These are phyloP conservation scores for Kalmusia sp. DNA, from an alignment of 2,329 filamentous ascomycete species.

Conservation along the genomic window DNA sequence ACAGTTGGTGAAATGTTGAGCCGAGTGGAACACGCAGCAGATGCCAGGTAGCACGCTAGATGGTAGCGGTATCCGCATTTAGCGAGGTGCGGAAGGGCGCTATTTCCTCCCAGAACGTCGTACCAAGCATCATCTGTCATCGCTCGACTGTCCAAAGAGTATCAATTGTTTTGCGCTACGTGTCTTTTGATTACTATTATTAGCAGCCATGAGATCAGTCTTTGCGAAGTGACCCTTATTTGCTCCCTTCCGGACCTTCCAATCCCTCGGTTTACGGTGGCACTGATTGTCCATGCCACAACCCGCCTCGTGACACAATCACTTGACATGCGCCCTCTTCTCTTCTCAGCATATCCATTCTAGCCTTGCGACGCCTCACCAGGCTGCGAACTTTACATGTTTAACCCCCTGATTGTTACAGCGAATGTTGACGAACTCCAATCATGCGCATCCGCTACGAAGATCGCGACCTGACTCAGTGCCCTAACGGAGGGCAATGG, in stretches of 20 bases:
- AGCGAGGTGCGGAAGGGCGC: too few species aligned
- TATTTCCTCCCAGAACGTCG: too few species aligned
- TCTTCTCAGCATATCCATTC: too few species aligned
- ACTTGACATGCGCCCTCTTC: too few species aligned
- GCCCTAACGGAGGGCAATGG: conserved; percentile 25
- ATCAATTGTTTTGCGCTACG: too few species aligned
- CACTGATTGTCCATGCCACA: conserved; percentile 20
- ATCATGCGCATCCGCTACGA: conserved; percentile 19
- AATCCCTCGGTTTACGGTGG: conserved; percentile 11
- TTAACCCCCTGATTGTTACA: background rate
- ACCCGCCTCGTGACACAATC: conserved; percentile 13
- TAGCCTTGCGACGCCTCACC: too few species aligned
- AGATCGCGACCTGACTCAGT: conserved; percentile 15
- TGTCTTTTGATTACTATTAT: background rate
- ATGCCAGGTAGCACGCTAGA: too few species aligned
- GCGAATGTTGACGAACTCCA: background rate
- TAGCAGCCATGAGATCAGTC: background rate
- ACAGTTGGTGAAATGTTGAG: too few species aligned
- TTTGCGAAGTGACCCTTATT: background rate
- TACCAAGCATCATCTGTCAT: too few species aligned
- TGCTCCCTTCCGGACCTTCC: background rate
- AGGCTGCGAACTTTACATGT: background rate
- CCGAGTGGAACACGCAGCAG: too few species aligned
- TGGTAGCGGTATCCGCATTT: too few species aligned
- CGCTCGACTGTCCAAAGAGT: too few species aligned